These are phyloP conservation scores for Protomyces lactucae-debilis DNA, from an alignment of 1,139 yeast genomes.

Conservation along the genomic window DNA sequence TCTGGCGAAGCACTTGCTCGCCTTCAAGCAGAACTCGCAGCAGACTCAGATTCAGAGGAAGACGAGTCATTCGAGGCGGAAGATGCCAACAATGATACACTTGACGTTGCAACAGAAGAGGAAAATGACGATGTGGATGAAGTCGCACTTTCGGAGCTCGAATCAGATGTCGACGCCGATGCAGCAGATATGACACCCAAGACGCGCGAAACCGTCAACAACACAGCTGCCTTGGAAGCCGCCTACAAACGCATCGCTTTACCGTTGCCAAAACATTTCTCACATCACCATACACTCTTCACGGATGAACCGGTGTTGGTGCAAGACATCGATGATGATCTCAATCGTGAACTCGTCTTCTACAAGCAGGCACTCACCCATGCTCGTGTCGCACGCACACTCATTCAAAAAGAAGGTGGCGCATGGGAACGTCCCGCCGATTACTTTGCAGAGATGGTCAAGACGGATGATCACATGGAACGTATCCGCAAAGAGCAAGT, in stretches of 20 bases:
- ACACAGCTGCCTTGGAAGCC: conserved; percentile 41
- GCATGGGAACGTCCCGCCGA: conserved; percentile 93
- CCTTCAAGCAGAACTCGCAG: conserved; percentile 21
- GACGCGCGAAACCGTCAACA: conserved; percentile 67
- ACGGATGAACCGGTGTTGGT: conserved; percentile 57
- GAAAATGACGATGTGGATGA: conserved; percentile 36
- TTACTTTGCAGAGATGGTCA: conserved; percentile 97
- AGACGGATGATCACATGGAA: conserved; percentile 98
- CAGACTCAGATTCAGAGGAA: conserved; percentile 34
- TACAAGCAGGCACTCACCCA: conserved; percentile 92
- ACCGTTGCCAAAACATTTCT: conserved; percentile 52
- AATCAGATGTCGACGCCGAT: conserved; percentile 44
- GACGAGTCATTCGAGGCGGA: conserved; percentile 31
- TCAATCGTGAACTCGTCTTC: conserved; percentile 77
- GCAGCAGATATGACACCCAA: conserved; percentile 88
- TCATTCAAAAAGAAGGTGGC: conserved; percentile 48
- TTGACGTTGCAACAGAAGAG: conserved; percentile 34
- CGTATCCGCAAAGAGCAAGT: conserved; percentile 73
- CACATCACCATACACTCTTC: conserved; percentile 74
- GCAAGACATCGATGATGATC: conserved; percentile 86
- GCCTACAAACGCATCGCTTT: conserved; percentile 40
- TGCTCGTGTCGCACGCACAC: conserved; percentile 64
- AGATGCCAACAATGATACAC: conserved; percentile 16
- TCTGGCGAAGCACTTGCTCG: conserved; percentile 9
- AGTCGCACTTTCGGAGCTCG: conserved; percentile 39